Base-by-base conservation (phyloP, 805 yeast species). In the Spathaspora boniae region DNA sequence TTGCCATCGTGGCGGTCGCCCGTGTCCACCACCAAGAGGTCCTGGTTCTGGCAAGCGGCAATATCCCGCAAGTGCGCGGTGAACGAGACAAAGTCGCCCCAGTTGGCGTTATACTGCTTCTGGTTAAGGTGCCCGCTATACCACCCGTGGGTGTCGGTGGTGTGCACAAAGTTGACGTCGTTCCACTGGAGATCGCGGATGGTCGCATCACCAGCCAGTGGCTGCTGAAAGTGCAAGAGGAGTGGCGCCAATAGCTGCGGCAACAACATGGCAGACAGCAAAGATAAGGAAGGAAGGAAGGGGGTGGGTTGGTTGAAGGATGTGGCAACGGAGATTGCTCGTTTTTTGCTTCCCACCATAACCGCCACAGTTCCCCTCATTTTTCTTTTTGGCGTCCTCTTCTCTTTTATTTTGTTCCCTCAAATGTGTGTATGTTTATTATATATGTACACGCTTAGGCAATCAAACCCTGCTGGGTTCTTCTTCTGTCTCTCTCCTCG, bases 131-230 rank as follows among this genome's bases (percentile, higher is more conserved):
- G 98, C 0, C 97, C 97, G 4, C 91, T 80, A 44, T 83, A 76
- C 98, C 98, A 93, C 1, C 93, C 97, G 57, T 93, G 98, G 2
- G 97, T 91, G 51, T 93, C 98, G 0, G 98, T 93, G 1, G 98
- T 89, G 51, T 91, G 98, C 17, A 91, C 50, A 48, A 93, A 86
- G 61, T 93, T 91, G 31, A 93, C 38, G 37, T 80, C 76, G 0
- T 89, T 88, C 74, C 88, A 70, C 8, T 58, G 51, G 20, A 88
- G 50, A n/a, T 74, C 73, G 34, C 93, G 33, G 11, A 24, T 16
- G 7, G 31, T 9, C 9, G 38, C 25, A n/a, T n/a, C n/a, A n/a
- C n/a, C n/a, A n/a, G n/a, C n/a, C n/a, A n/a, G n/a, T n/a, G n/a
- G n/a, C 7, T 7, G 7, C 15, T 16, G 30, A 21, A 20, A 18